A percentile compares a stretch with the other conserved stretches of the same genome.
phyloP scores from a whole-genome alignment of 139 green algal species.

The Chlorella sp. region DNA sequence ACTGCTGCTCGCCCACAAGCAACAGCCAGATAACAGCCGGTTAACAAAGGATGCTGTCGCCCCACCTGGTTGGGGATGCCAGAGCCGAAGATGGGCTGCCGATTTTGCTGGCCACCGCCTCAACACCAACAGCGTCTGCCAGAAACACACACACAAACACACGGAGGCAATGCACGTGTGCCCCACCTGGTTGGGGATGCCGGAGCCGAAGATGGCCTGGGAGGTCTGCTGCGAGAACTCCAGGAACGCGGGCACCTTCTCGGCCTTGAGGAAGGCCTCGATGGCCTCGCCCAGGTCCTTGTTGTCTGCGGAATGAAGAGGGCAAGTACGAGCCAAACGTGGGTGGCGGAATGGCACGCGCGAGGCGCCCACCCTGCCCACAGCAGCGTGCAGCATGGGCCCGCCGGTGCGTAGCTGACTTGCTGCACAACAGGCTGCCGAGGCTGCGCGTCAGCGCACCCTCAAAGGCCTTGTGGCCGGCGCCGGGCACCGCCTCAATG shows the following conservation, averaged over 20 bases:
- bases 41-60: too few relatives aligned
- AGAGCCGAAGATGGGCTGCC: constrained; percentile 80
- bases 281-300: constrained; percentile 47
- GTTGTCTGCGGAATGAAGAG: constrained; percentile 20
- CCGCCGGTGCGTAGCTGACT: too few relatives aligned
- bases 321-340: too few relatives aligned
- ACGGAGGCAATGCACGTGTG: too few relatives aligned
- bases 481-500: constrained; percentile 43
- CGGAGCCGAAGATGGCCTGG: constrained; percentile 83
- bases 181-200: constrained; percentile 71
- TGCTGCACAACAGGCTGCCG: too few relatives aligned
- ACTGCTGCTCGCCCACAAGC: too few relatives aligned
- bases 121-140: neutral
- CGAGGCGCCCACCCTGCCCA: too few relatives aligned
- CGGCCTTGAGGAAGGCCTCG: constrained; percentile 61
- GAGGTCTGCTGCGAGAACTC: constrained; percentile 77
- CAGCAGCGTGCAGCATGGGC: too few relatives aligned
- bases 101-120: constrained; percentile 57
- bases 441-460: too few relatives aligned
- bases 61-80: constrained; percentile 75
- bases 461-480: constrained; percentile 1
- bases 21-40: too few relatives aligned
- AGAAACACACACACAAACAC: too few relatives aligned
- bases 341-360: too few relatives aligned
- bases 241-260: constrained; percentile 82